Percentiles rank a stretch among this genome's conserved stretches.
Evolutionary conservation across 106 monocot genomes (phyloP).

Genomic region (Chionographis japonica): DNA sequence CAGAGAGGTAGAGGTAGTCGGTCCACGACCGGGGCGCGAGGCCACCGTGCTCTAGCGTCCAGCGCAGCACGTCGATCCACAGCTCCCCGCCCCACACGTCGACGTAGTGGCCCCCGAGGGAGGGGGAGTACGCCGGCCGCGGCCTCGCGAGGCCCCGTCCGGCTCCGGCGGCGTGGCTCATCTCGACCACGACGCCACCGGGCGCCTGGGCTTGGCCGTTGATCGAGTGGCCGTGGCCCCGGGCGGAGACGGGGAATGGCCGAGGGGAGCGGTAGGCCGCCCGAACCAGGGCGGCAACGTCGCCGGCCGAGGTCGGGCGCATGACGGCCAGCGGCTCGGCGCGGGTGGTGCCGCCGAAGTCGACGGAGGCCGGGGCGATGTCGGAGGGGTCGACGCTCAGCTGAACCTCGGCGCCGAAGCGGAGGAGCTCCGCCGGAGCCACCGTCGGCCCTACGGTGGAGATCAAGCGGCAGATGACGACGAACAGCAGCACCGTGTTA

Average conservation of each 20-base stretch:
- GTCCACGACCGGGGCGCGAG: slow-evolving; percentile 89
- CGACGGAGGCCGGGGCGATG: slow-evolving; percentile 25
- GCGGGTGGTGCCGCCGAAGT: slow-evolving; percentile 44
- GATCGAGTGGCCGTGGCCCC: slow-evolving; percentile 88
- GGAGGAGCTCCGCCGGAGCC: slow-evolving; percentile 17
- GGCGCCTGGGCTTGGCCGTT: slow-evolving; percentile 64
- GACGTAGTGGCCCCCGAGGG: slow-evolving; percentile 32
- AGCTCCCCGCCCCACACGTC: slow-evolving; percentile 84
- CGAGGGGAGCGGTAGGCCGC: slow-evolving; percentile 26
- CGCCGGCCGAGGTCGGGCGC: slow-evolving; percentile 35
- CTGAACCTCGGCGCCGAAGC: slow-evolving; percentile 11
- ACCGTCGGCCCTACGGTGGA: slow-evolving; percentile 50
- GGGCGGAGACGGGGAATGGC: slow-evolving; percentile 54
- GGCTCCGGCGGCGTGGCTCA: slow-evolving; percentile 22
- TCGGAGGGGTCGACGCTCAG: slow-evolving; percentile 37
- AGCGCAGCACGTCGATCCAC: slow-evolving; percentile 67
- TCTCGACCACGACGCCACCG: slow-evolving; percentile 67
- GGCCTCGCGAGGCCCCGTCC: background rate
- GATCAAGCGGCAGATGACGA: slow-evolving; percentile 43
- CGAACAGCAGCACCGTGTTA: slow-evolving; percentile 23
- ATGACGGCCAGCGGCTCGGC: slow-evolving; percentile 52
- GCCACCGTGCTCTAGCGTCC: slow-evolving; percentile 61
- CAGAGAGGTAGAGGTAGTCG: slow-evolving; percentile 72
- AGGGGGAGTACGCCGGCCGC: slow-evolving; percentile 16
- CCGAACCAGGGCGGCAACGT: slow-evolving; percentile 37